A percentile compares a stretch with the other conserved stretches of the same genome.
phyloP scores from a whole-genome alignment of 805 yeast species.

The Saccharomycopsis capsularis region DNA sequence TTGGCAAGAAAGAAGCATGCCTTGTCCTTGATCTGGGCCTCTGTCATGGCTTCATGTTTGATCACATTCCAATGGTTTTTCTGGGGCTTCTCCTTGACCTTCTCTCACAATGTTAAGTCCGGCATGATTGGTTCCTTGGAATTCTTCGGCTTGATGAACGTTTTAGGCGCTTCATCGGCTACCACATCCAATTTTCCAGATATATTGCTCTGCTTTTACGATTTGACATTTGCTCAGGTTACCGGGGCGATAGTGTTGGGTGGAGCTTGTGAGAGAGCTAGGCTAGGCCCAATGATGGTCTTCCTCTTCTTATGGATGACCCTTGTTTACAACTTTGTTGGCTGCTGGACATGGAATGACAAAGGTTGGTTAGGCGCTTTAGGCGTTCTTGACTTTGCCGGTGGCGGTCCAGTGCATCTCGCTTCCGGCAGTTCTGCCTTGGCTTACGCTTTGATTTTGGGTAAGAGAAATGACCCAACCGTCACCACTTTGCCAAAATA shows the following conservation, averaged over 20 bases:
- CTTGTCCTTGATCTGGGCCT: slow-evolving; percentile 88
- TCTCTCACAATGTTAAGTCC: slow-evolving; percentile 57
- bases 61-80: slow-evolving; percentile 95
- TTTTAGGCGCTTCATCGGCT: slow-evolving; percentile 72
- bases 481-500: slow-evolving; percentile 71
- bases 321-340: slow-evolving; percentile 91
- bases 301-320: slow-evolving; percentile 93
- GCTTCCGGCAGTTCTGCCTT: slow-evolving; percentile 91
- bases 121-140: slow-evolving; percentile 74
- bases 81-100: slow-evolving; percentile 93
- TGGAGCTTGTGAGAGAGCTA: slow-evolving; percentile 96
- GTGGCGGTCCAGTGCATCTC: slow-evolving; percentile 98
- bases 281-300: slow-evolving; percentile 94
- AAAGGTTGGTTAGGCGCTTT: slow-evolving; percentile 81
- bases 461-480: slow-evolving; percentile 85
- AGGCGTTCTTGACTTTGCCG: slow-evolving; percentile 93
- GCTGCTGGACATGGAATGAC: slow-evolving; percentile 96
- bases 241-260: slow-evolving; percentile 94
- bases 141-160: slow-evolving; percentile 74
- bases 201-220: slow-evolving; percentile 82
- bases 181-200: slow-evolving; percentile 70
- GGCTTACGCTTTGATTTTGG: slow-evolving; percentile 85
- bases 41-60: slow-evolving; percentile 79
- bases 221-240: slow-evolving; percentile 93
- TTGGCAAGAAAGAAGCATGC: slow-evolving; percentile 93